Evolutionary conservation across 2,329 filamentous ascomycete species (phyloP).

Genomic region (Sclerotinia subarctica): DNA sequence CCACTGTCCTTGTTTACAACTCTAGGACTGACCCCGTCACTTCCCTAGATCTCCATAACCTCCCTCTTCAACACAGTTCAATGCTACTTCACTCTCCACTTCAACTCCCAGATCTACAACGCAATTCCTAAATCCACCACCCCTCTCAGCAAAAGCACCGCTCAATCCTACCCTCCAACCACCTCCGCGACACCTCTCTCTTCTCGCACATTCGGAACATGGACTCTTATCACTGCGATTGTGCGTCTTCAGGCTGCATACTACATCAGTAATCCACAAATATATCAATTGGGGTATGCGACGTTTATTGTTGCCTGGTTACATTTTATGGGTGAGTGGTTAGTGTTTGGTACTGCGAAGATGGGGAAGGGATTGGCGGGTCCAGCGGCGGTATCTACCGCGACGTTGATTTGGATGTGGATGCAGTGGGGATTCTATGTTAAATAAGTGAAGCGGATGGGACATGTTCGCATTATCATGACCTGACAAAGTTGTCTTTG

Average conservation of each 20-base stretch:
- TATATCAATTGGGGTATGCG: conserved; percentile 63
- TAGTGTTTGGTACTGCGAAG: conserved; percentile 72
- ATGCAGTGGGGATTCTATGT: conserved; percentile 70
- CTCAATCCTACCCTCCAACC: conserved; percentile 60
- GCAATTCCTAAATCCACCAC: not conserved
- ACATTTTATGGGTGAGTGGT: conserved; percentile 66
- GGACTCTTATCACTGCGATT: conserved; percentile 61
- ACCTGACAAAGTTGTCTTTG: conserved; percentile 75
- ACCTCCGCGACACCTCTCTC: conserved; percentile 75
- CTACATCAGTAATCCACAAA: conserved; percentile 54
- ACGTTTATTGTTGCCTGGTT: conserved; percentile 61
- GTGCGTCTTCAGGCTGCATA: conserved; percentile 66
- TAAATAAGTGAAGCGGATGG: not conserved
- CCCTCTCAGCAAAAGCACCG: conserved; percentile 49
- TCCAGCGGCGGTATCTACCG: conserved; percentile 51
- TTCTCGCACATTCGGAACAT: conserved; percentile 70
- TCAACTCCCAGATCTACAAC: conserved; percentile 81
- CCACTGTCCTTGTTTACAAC: not conserved
- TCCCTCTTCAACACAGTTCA: conserved; percentile 84
- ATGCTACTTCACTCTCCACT: conserved; percentile 74
- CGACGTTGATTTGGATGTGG: conserved; percentile 58
- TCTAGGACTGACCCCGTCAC: conserved; percentile 4
- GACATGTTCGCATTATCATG: conserved; percentile 67
- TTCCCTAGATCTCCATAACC: conserved; percentile 69
- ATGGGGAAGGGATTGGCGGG: conserved; percentile 56